Base-by-base conservation (phyloP, 2,329 filamentous ascomycete genomes). In the Pseudopithomyces chartarum region DNA sequence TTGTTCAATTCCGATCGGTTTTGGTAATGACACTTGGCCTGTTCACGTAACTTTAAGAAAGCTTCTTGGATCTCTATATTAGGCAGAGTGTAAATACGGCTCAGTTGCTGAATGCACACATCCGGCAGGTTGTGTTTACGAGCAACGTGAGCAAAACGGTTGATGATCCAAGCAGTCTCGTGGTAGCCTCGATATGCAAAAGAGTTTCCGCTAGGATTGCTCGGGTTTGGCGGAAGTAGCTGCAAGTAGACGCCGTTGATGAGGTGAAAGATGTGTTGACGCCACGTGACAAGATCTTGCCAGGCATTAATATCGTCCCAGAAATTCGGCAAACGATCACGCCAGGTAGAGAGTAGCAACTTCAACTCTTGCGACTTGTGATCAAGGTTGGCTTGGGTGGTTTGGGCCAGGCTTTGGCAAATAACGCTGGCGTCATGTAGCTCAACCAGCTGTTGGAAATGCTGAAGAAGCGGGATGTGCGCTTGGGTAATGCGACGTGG, bases 11-110 rank as follows among this genome's bases (percentile, higher is more conserved):
- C 95, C 36, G 91, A 89, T 0, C 90, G 88, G 69, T 98, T 98
- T 78, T 98, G 93, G 75, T 98, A 99, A 74, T 99, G 95, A 66
- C 95, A 99, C 74, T 97, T 97, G 42, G 95, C 95, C 77, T 99
- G 95, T 78, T 99, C 96, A n/a, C 96, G 85, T 51, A 99, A 79
- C 79, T 99, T 99, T 59, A 99, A 80, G 83, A 99, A 99, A 0
- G 95, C 95, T 75, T 99, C 95, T 73, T 99, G 96, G 45, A 99
- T 99, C 79, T 99, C 95, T 43, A 99, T 99, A 73, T 99, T 99
- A 1, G 95, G 95, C 6, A 99, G 84, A 0, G 95, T 99, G 76
- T 99, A 99, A 73, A 99, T 99, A 61, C 94, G 90, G 72, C 94
- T 96, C 19, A 99, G 85, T 73, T 99, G 95, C 63, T 87, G 94